Evolutionary conservation across 108 stramenopile genomes (phyloP).

Genomic region (Epithemia pelagica): DNA sequence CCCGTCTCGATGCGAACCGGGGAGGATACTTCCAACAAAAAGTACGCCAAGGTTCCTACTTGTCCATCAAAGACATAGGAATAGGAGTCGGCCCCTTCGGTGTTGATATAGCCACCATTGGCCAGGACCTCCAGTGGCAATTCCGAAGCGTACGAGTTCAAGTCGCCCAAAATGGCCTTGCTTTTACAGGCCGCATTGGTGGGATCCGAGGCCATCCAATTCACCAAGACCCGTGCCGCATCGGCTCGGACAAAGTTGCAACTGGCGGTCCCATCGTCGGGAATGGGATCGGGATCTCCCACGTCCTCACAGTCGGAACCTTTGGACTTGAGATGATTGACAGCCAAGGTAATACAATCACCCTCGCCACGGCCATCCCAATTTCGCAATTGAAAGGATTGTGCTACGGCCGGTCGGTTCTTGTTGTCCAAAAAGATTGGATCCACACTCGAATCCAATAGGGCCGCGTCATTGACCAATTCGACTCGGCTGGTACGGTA

Average conservation of each 20-base stretch:
- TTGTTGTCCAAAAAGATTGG: slow-evolving; percentile 8
- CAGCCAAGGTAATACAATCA: slow-evolving; percentile 18
- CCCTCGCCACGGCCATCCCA: background rate
- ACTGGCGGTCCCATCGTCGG: slow-evolving; percentile 22
- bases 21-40: slow-evolving; percentile 17
- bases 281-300: slow-evolving; percentile 15
- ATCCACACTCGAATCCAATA: slow-evolving; percentile 16
- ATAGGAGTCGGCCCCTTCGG: slow-evolving; percentile 17
- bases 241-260: slow-evolving; percentile 20
- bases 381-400: slow-evolving; percentile 7
- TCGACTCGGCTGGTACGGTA: slow-evolving; percentile 13
- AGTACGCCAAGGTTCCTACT: slow-evolving; percentile 32
- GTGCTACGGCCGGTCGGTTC: slow-evolving; percentile 18
- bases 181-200: slow-evolving; percentile 13
- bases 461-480: slow-evolving; percentile 4
- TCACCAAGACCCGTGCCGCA: slow-evolving; percentile 17
- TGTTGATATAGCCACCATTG: slow-evolving; percentile 13
- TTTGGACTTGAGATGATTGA: slow-evolving; percentile 41
- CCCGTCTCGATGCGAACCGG: background rate
- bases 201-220: slow-evolving; percentile 26
- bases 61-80: slow-evolving; percentile 33
- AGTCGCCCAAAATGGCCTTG: slow-evolving; percentile 25
- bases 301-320: slow-evolving; percentile 19
- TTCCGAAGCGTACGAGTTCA: slow-evolving; percentile 32
- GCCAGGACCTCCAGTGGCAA: slow-evolving; percentile 19